Conservation (phyloP, 805 yeast species). For the Ogataea glucozyma region DNA sequence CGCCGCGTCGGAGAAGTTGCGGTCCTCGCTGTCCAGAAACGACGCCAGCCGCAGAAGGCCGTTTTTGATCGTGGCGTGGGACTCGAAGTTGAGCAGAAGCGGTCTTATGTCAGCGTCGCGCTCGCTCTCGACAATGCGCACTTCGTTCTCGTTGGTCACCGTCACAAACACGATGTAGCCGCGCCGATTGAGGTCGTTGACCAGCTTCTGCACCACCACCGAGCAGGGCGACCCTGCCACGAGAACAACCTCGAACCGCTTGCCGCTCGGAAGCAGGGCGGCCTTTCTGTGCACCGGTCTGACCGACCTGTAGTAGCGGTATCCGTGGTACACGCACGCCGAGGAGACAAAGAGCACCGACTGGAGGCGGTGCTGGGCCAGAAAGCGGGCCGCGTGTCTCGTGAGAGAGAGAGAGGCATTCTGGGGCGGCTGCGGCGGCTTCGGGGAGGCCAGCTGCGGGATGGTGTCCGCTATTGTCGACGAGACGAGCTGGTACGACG, state of each 20-base stretch:
- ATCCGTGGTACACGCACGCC: slow-evolving; percentile 2
- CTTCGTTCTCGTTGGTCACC: slow-evolving; percentile 61
- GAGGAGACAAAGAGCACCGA: slow-evolving; percentile 9
- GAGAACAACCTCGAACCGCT: slow-evolving; percentile 72
- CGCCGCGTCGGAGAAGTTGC: slow-evolving; percentile 46
- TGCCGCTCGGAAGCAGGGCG: slow-evolving; percentile 62
- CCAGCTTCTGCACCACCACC: slow-evolving; percentile 66
- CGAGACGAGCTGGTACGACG: slow-evolving; percentile 6
- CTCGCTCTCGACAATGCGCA: slow-evolving; percentile 53
- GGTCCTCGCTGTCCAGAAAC: slow-evolving; percentile 40
- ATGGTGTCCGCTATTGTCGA: slow-evolving; percentile 2
- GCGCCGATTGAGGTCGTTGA: slow-evolving; percentile 71
- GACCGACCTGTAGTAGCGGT: slow-evolving; percentile 1
- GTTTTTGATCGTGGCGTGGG: slow-evolving; percentile 41
- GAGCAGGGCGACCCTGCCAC: slow-evolving; percentile 77
- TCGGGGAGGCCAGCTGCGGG: slow-evolving; percentile 10
- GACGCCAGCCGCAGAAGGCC: slow-evolving; percentile 52
- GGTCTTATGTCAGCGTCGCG: slow-evolving; percentile 70
- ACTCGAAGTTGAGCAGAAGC: slow-evolving; percentile 51
- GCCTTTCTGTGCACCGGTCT: slow-evolving; percentile 48
- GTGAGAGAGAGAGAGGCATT: not conserved
- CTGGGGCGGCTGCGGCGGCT: slow-evolving; percentile 2
- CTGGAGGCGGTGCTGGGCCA: slow-evolving; percentile 4
- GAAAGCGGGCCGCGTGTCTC: not conserved
- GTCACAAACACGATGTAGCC: slow-evolving; percentile 84